Evolutionary conservation across 352 stramenopile species (phyloP), one percentile per base, ranked within the genome.

Genomic region (Phytophthora podocarpi): DNA sequence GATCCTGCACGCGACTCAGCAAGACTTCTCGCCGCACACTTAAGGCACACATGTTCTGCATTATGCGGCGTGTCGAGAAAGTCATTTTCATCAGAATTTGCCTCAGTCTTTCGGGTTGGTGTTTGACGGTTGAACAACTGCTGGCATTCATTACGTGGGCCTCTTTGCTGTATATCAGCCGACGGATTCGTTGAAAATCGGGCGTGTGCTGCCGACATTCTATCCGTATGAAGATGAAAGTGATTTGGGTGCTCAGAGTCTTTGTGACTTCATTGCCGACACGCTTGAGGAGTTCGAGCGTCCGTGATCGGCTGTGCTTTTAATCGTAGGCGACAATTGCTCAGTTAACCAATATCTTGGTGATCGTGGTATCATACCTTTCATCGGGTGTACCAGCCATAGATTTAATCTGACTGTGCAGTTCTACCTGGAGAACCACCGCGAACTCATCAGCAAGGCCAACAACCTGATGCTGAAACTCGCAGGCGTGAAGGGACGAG

Each of bases 401-500:
- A 2, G 35, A 4, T 47, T 16, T 9, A 57, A 57, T n/a, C 31
- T 57, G 7, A 35, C 35, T 1, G 48, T 57, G 7, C 35, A 47
- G 26, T 8, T 57, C 10, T 47, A 30, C 15, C 24, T 57, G 1
- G 26, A 37, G 16, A 15, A 34, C 2, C n/a, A 35, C 27, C 24
- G 13, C 0, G 7, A 13, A 1, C 9, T 57, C 8, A 28, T 57
- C 3, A 21, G 0, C 11, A 35, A 37, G 4, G 23, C 24, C 26
- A 47, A 47, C 7, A 46, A 13, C 15, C 26, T 57, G 13, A 46
- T 56, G 34, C 28, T 45, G 23, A 42, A 23, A 23, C 8, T 56
- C 8, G 35, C 47, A 5, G 20, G 34, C 2, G 35, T 30, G 9
- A 56, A 36, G 35, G 47, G 31, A 11, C 34, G 21, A 30, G 34